Percentiles rank a stretch among this genome's conserved stretches.
phyloP scores from a whole-genome alignment of 148 eudicot genomes.

The Rhododendron mucronatum region DNA sequence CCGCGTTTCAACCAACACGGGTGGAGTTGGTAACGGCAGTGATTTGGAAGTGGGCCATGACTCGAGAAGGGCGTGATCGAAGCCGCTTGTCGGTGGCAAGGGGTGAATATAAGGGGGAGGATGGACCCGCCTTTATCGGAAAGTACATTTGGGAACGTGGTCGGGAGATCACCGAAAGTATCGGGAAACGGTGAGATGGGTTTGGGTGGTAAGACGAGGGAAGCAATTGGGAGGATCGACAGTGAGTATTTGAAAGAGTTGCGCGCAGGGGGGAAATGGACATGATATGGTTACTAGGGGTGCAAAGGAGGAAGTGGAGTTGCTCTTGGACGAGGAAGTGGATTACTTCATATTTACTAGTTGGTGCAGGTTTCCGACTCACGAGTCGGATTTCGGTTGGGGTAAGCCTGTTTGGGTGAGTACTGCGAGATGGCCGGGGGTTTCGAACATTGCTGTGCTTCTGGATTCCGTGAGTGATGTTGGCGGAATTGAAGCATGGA shows the following conservation, averaged over 20 bases:
- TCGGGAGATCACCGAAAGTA: constrained; percentile 5
- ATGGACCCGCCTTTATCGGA: constrained; percentile 22
- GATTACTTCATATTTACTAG: constrained; percentile 22
- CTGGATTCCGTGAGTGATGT: constrained; percentile 20
- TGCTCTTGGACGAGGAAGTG: background rate
- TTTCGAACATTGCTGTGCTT: constrained; percentile 15
- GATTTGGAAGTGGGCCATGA: constrained; percentile 27
- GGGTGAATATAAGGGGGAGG: constrained; percentile 32
- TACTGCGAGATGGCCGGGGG: constrained; percentile 1
- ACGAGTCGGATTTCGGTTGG: constrained; percentile 40
- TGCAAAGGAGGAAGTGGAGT: background rate
- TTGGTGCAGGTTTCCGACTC: constrained; percentile 40
- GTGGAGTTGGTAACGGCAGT: constrained; percentile 30
- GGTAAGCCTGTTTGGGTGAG: constrained; percentile 35
- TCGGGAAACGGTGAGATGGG: too few relatives aligned
- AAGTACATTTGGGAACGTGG: constrained; percentile 22
- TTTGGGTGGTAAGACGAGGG: too few relatives aligned
- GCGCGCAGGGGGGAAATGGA: too few relatives aligned
- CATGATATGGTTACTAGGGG: background rate
- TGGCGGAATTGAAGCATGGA: constrained; percentile 49
- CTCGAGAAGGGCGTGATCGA: constrained; percentile 1
- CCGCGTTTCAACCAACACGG: constrained; percentile 19
- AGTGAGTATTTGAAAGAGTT: too few relatives aligned
- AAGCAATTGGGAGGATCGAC: too few relatives aligned
- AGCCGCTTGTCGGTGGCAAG: constrained; percentile 7